Conservation (phyloP, 2,329 filamentous ascomycete species). For the Colletotrichum costaricense region DNA sequence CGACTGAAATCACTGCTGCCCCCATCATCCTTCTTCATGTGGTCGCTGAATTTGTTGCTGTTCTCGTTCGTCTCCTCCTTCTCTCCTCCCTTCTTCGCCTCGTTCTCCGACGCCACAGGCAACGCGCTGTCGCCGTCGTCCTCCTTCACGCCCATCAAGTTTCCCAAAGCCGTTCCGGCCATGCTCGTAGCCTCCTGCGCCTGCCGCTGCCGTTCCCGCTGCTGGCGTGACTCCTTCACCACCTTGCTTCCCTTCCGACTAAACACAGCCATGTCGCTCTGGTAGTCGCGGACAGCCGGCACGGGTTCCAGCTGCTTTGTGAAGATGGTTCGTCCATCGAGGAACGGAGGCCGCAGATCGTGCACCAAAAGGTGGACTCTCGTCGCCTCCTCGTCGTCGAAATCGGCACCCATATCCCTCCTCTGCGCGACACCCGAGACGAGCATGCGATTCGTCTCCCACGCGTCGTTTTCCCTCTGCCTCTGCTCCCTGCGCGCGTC, state of each 20-base stretch:
- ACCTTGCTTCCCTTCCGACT: constrained; percentile 94
- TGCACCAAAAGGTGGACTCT: constrained; percentile 93
- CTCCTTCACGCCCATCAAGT: constrained; percentile 95
- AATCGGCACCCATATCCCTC: constrained; percentile 82
- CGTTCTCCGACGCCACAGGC: constrained; percentile 78
- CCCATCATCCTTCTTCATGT: constrained; percentile 86
- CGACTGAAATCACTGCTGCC: constrained; percentile 92
- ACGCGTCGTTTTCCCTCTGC: constrained; percentile 94
- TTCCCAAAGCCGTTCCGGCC: constrained; percentile 90
- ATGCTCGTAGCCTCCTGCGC: constrained; percentile 95
- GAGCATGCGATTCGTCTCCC: constrained; percentile 99
- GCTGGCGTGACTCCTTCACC: constrained; percentile 89
- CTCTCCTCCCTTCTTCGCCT: constrained; percentile 60
- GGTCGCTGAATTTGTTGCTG: constrained; percentile 84
- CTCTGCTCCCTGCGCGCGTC: constrained; percentile 82
- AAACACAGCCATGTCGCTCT: constrained; percentile 99
- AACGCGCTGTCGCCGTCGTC: constrained; percentile 92
- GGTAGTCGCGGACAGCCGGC: constrained; percentile 89
- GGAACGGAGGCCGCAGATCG: constrained; percentile 91
- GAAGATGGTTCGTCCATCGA: constrained; percentile 95
- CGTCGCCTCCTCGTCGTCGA: constrained; percentile 91
- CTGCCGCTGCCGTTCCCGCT: constrained; percentile 92
- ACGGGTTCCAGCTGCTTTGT: constrained; percentile 97
- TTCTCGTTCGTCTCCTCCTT: constrained; percentile 38
- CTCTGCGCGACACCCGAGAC: constrained; percentile 95